Percentiles rank a stretch among this genome's conserved stretches.
Conservation (phyloP, 331 rosid species). For the Arachis monticola region DNA sequence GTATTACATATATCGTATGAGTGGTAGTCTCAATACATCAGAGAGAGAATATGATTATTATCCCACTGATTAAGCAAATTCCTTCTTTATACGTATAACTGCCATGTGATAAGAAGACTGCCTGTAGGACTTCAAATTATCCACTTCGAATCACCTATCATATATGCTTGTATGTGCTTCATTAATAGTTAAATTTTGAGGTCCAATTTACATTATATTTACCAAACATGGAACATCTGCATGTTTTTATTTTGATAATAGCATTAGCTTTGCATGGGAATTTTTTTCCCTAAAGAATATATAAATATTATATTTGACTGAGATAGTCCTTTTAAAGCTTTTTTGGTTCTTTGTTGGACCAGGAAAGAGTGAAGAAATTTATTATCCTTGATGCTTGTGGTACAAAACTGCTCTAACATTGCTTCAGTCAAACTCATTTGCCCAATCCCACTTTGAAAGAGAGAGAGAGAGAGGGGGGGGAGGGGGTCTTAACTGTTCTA, state of each 20-base stretch:
- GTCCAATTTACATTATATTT: slow-evolving; percentile 4
- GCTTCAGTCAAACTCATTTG: too few species aligned
- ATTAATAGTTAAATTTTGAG: slow-evolving; percentile 21
- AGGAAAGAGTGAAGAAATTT: too few species aligned
- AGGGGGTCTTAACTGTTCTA: neutral
- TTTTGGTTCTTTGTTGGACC: too few species aligned
- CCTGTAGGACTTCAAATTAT: neutral
- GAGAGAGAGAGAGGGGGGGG: too few species aligned
- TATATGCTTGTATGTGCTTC: slow-evolving; percentile 14
- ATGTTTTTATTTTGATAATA: slow-evolving; percentile 18
- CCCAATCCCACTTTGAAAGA: too few species aligned
- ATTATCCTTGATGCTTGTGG: too few species aligned
- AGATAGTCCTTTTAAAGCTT: neutral
- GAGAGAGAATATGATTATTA: slow-evolving; percentile 12
- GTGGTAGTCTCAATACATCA: slow-evolving; percentile 17
- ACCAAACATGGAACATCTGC: neutral
- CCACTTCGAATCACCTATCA: slow-evolving; percentile 9
- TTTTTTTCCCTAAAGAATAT: slow-evolving; percentile 21
- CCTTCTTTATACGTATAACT: slow-evolving; percentile 5
- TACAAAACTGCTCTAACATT: too few species aligned
- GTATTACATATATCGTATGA: slow-evolving; percentile 12
- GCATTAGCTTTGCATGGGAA: slow-evolving; percentile 14
- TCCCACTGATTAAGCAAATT: neutral
- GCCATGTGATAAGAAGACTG: slow-evolving; percentile 15
- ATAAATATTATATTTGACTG: slow-evolving; percentile 5